Evolutionary conservation across 2,329 filamentous ascomycete genomes (phyloP).

Genomic region (Botryosphaeria dothidea): DNA sequence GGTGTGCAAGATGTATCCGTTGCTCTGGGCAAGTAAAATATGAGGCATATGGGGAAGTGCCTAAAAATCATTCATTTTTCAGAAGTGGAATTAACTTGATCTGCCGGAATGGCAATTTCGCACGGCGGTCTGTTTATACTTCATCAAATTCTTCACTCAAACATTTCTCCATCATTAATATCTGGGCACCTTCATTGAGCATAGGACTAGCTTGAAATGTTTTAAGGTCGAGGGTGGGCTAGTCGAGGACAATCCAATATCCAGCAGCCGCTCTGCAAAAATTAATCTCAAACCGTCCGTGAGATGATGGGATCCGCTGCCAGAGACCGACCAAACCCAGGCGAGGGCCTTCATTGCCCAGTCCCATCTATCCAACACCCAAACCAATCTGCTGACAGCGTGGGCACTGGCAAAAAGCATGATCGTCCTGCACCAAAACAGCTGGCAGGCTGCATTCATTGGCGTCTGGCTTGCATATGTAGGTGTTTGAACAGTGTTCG

Average conservation of each 20-base stretch:
- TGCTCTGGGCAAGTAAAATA: background rate
- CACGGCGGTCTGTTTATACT: background rate
- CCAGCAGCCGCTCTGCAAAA: no score
- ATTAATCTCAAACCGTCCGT: no score
- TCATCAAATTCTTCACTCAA: background rate
- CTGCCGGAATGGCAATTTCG: background rate
- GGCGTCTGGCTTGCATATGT: background rate
- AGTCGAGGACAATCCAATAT: no score
- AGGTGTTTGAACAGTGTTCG: background rate
- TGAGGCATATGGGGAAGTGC: background rate
- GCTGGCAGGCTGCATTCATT: background rate
- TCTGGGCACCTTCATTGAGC: no score
- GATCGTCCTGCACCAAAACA: background rate
- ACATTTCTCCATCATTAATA: background rate
- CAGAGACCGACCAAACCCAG: no score
- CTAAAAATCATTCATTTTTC: background rate
- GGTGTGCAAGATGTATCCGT: background rate
- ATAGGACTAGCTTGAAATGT: no score
- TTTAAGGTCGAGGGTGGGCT: no score
- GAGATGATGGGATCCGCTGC: no score
- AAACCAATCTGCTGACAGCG: background rate
- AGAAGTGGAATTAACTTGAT: no score
- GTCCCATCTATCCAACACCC: background rate
- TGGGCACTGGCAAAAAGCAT: background rate
- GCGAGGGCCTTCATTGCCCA: no score